Base-by-base conservation (phyloP, 768 basidiomycete genomes). In the Tulasnella calospora region DNA sequence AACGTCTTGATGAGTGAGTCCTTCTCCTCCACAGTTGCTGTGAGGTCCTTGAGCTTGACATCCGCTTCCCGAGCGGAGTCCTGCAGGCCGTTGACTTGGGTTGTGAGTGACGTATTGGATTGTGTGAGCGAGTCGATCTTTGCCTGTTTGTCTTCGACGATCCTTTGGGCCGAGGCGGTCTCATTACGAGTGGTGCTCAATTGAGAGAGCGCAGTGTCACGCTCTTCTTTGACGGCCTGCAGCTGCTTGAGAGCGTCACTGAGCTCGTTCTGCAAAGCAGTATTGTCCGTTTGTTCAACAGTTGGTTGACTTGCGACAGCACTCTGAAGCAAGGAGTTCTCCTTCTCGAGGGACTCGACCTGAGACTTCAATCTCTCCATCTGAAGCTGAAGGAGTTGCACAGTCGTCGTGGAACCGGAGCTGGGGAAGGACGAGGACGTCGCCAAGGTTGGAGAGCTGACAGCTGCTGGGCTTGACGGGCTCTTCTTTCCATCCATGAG, bases 301-400 rank as follows among this genome's bases (percentile, higher is more conserved):
- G 76, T 70, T 21, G 79, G 74, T 73, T 67, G 57, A 79, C 81
- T 83, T 36, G 81, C 79, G 47, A 74, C 73, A n/a, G 38, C 80
- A 79, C 40, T 77, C 33, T 83, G 88, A 38, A 95, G 84, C 30
- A 90, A 88, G 73, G 86, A 86, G 79, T 91, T 93, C 82, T 95
- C 93, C 77, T 89, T 89, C 82, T 94, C 92, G 12, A 93, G 85
- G 1, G 88, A 87, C 78, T 90, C 88, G 41, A 94, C 81, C 27
- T 89, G 84, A 21, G 83, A 81, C 44, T 82, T 81, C 21, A 84
- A 81, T 51, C 73, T 27, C 21, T 82, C 73, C 55, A 73, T 57
- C 51, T 47, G 77, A 23, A 30, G 70, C 70, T 21, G 57, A n/a
- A 47, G 70, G 69, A 79, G 79, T 55, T 57, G 61, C 35, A 33